Base-by-base conservation (phyloP, 2,329 filamentous ascomycete genomes). In the Zymoseptoria brevis region DNA sequence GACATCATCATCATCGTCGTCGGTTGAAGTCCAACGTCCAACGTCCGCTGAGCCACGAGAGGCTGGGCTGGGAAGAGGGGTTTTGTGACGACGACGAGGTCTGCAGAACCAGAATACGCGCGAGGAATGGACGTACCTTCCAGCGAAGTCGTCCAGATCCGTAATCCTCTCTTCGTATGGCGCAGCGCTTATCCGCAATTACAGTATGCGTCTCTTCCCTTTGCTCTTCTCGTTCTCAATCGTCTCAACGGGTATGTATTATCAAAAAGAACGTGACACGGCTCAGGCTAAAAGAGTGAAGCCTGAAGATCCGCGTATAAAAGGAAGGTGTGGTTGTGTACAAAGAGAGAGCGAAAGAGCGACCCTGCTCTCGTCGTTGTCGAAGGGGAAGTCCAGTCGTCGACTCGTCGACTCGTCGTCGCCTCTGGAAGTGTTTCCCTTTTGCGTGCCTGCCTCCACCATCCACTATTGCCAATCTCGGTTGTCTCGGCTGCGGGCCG, bases 31-130 rank as follows among this genome's bases (percentile, higher is more conserved):
- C 5, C 35, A 41, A 75, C 65, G 0, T 41, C 5, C 35, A 41
- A 75, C 65, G 93, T 78, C 55, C 96, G 84, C 26, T 81, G 77
- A 59, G 83, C 85, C 56, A 87, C 79, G 59, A 91, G 79, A 53
- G 35, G 35, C 35, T 41, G 35, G 35, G 35, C 35, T 41, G 35
- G 35, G 11, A 41, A 16, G 35, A 41, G 9, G 35, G 11, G 9
- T 41, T 11, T 11, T 11, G 11, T 41, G 35, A 41, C 35, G 35
- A 41, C 35, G 16, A 41, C 35, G 35, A 41, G 35, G 35, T 41
- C 11, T 16, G 35, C 35, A 16, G 35, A 41, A 41, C 35, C 35
- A 41, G 35, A 41, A 16, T 41, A 41, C 61, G 82, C 85, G 68
- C 93, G 75, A 24, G 4, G 4, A 24, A 24, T 4, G 67, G 95